These are phyloP conservation scores for Beauveria pseudobassiana DNA, from an alignment of 2,329 filamentous ascomycete genomes.

Conservation along the genomic window DNA sequence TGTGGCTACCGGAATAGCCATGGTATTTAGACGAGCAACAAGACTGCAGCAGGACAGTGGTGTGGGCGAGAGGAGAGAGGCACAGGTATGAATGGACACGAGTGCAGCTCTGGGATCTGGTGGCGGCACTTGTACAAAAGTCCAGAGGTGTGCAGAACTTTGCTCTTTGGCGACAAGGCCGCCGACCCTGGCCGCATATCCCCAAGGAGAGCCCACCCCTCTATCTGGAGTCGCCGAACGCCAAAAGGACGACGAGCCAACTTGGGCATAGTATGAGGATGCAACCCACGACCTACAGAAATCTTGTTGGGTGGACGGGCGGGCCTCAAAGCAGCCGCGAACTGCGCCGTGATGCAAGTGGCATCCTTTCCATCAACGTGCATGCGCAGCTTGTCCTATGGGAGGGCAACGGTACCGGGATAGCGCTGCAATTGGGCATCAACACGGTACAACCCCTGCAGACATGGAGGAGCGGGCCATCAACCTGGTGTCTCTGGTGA, in stretches of 20 bases:
- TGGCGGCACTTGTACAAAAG: constrained; percentile 5
- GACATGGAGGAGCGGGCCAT: constrained; percentile 2
- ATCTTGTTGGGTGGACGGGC: constrained; percentile 7
- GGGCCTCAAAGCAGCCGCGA: constrained; percentile 4
- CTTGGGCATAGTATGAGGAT: constrained; percentile 1
- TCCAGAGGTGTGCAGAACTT: background rate
- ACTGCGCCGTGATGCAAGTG: constrained; percentile 9
- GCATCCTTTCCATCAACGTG: background rate
- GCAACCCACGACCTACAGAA: background rate
- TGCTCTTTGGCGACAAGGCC: constrained; percentile 1
- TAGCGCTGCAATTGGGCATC: constrained; percentile 28
- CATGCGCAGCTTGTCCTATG: constrained; percentile 10
- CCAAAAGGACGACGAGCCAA: constrained; percentile 1
- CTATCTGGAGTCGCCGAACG: constrained; percentile 11
- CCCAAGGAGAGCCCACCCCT: background rate
- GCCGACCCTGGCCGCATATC: background rate
- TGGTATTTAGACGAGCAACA: constrained; percentile 6
- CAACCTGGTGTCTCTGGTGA: background rate
- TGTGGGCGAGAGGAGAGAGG: background rate
- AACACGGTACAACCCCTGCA: constrained; percentile 10
- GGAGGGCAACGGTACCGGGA: background rate
- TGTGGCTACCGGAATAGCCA: constrained; percentile 5
- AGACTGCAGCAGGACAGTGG: background rate
- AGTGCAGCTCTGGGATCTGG: background rate
- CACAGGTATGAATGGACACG: background rate